Conservation (phyloP, 1,284 basidiomycete genomes). For the Fomitopsis pinicola region DNA sequence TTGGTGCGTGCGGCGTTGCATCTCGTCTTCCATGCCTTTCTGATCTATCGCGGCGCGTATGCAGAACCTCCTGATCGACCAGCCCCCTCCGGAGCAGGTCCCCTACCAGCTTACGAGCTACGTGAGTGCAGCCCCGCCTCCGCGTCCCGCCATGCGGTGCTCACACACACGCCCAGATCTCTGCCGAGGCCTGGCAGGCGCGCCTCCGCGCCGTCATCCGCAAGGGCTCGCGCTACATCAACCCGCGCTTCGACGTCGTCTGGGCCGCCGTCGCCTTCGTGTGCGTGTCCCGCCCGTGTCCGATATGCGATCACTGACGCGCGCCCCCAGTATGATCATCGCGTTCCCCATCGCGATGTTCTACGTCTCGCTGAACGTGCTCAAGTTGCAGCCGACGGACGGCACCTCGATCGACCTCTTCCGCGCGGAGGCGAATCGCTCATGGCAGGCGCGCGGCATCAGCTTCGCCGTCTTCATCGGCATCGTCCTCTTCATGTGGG, state of each 20-base stretch:
- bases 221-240: conserved; percentile 39
- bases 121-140: conserved; percentile 18
- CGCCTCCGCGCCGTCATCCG: conserved; percentile 37
- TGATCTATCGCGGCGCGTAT: neutral
- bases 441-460: conserved; percentile 35
- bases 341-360: conserved; percentile 39
- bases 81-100: conserved; percentile 20
- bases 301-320: neutral
- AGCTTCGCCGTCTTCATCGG: conserved; percentile 36
- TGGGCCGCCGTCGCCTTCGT: conserved; percentile 37
- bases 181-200: conserved; percentile 40
- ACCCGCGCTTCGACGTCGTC: conserved; percentile 41
- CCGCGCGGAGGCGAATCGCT: conserved; percentile 18
- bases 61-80: conserved; percentile 22
- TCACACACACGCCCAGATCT: conserved; percentile 29
- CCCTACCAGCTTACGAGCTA: conserved; percentile 27
- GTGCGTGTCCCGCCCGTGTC: conserved; percentile 28
- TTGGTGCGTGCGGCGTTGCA: neutral
- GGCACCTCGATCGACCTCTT: conserved; percentile 10
- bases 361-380: conserved; percentile 29
- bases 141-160: neutral
- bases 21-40: neutral
- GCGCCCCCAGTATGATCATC: conserved; percentile 31
- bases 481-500: conserved; percentile 35
- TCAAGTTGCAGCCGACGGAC: conserved; percentile 17